A percentile compares a stretch with the other conserved stretches of the same genome.
phyloP scores from a whole-genome alignment of 2,329 filamentous ascomycete species.

The Conoideocrella luteorostrata region DNA sequence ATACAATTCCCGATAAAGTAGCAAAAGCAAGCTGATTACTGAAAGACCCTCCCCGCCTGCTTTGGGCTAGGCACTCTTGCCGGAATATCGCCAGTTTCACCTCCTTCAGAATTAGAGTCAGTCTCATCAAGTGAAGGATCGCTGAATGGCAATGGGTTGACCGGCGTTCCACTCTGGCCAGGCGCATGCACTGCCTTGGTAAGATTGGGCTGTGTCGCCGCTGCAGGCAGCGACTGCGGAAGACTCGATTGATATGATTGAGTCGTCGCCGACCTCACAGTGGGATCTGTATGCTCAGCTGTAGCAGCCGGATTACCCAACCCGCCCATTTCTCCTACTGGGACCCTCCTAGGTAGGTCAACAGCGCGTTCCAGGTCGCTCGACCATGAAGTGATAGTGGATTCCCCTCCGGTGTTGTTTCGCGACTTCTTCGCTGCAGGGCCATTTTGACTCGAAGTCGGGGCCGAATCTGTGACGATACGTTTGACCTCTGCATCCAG shows the following conservation, averaged over 20 bases:
- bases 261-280: conserved; percentile 15
- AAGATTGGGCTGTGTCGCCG: conserved; percentile 12
- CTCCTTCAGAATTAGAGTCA: conserved; percentile 8
- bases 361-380: not conserved
- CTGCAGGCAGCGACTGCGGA: not conserved
- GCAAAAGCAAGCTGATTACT: too few relatives aligned
- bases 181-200: not conserved
- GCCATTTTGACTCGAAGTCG: not conserved
- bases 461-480: conserved; percentile 16
- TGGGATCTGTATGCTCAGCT: conserved; percentile 31
- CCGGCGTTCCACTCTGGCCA: conserved; percentile 13
- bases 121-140: conserved; percentile 1
- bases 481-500: conserved; percentile 38
- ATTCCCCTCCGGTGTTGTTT: conserved; percentile 8
- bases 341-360: conserved; percentile 17
- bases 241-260: conserved; percentile 1
- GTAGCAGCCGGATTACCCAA: conserved; percentile 28
- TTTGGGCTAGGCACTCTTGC: conserved; percentile 9
- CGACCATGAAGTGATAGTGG: not conserved
- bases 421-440: conserved; percentile 19
- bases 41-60: too few relatives aligned
- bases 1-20: too few relatives aligned
- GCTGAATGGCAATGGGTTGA: conserved; percentile 19
- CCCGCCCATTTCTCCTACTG: conserved; percentile 28
- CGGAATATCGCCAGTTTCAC: conserved; percentile 23